Base-by-base conservation (phyloP, 2,329 filamentous ascomycete species). In the Penicillium rolfsii region DNA sequence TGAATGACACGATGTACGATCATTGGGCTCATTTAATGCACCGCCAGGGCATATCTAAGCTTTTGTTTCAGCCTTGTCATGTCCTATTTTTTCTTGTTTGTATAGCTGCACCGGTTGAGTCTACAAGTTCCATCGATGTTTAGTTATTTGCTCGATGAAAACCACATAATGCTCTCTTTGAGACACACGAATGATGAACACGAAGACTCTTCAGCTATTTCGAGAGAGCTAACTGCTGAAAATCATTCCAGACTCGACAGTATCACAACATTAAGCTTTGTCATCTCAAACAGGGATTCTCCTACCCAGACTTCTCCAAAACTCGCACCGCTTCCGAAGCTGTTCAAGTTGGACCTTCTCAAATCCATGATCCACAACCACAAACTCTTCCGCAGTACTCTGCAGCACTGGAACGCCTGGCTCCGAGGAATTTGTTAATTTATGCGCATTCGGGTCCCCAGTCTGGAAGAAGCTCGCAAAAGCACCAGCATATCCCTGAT, bases 391-490 rank as follows among this genome's bases (percentile, higher is more conserved):
- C 0, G 76, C 77, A 0, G 73, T 72, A 12, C 52, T 68, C 19
- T 71, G 67, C 7, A 83, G 64, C 9, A 70, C 62, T 1, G 85
- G 84, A 7, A 87, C 80, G 1, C 68, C 69, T 1, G 57, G 60
- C 76, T 81, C 16, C 73, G 71, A 50, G 1, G 60, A 60, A 56
- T 79, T 76, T 0, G 84, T 86, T 38, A 87, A 62, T 60, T 87
- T 87, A 59, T 84, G 77, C 12, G 78, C 73, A 66, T 88, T 87
- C 0, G 86, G 84, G 70, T 87, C 80, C 0, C 84, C 84, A 0
- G 83, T 85, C 70, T 84, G 79, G 60, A 88, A 83, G 71, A 87
- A 88, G 26, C 82, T 85, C 0, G 83, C 85, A 67, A 88, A 82
- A 0, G 85, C 85, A 4, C 87, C 86, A 1, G 82, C 72, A 62